Percentiles rank a stretch among this genome's conserved stretches.
phyloP scores from a whole-genome alignment of 768 basidiomycete species.

The Rhodotorula diobovata region DNA sequence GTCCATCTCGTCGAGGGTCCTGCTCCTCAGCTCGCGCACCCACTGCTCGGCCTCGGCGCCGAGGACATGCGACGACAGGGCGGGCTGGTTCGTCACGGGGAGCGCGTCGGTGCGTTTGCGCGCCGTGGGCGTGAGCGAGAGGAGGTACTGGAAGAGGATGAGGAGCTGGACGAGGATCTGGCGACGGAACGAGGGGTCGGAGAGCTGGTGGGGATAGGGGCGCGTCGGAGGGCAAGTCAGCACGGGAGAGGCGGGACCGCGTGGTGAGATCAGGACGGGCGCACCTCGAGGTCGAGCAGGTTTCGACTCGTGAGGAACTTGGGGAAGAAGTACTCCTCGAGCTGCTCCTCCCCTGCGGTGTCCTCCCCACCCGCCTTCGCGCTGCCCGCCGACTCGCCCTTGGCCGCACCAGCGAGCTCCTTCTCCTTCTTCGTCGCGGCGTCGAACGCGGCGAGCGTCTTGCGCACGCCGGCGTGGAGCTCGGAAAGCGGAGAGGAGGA shows the following conservation, averaged over 20 bases:
- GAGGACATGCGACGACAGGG: slow-evolving; percentile 18
- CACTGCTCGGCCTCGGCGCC: slow-evolving; percentile 60
- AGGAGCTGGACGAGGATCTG: slow-evolving; percentile 74
- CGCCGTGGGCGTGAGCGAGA: slow-evolving; percentile 65
- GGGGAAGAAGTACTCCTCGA: slow-evolving; percentile 78
- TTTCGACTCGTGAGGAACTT: slow-evolving; percentile 88
- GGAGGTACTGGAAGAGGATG: slow-evolving; percentile 51
- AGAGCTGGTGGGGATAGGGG: slow-evolving; percentile 61
- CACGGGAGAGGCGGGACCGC: no score
- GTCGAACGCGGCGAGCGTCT: slow-evolving; percentile 70
- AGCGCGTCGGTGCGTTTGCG: slow-evolving; percentile 60
- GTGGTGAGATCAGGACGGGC: slow-evolving; percentile 31
- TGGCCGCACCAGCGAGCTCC: slow-evolving; percentile 54
- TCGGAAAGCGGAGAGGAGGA: slow-evolving; percentile 54
- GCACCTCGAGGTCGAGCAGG: slow-evolving; percentile 77
- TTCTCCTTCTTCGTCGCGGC: slow-evolving; percentile 84
- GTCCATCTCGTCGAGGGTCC: slow-evolving; percentile 57
- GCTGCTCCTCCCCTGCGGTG: slow-evolving; percentile 45
- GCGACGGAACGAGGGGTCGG: slow-evolving; percentile 86
- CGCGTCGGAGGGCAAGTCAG: no score
- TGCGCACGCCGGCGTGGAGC: slow-evolving; percentile 67
- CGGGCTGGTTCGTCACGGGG: slow-evolving; percentile 30
- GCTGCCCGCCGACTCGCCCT: background rate
- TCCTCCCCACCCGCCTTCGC: background rate
- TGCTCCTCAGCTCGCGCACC: slow-evolving; percentile 66